phyloP scores from a whole-genome alignment of 805 yeast species.

The Yarrowia sp. region DNA sequence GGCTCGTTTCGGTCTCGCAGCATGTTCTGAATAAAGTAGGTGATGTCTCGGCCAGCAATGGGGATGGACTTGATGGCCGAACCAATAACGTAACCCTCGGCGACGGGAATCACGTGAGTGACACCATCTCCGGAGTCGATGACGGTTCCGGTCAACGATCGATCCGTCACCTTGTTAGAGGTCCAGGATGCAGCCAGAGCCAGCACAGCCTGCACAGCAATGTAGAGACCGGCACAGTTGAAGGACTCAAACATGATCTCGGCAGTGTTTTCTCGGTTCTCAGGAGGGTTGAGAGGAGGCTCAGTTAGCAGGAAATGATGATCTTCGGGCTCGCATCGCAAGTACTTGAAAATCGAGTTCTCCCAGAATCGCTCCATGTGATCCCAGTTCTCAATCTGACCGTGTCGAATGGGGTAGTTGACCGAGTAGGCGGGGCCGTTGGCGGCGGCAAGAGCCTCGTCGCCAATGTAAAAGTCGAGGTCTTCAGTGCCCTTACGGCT shows the following conservation, averaged over 20 bases:
- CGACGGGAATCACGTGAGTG: constrained; percentile 98
- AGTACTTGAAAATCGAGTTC: constrained; percentile 89
- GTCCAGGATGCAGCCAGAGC: constrained; percentile 99
- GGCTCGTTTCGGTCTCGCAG: constrained; percentile 95
- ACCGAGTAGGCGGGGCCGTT: constrained; percentile 81
- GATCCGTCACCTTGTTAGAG: constrained; percentile 86
- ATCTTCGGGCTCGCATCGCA: constrained; percentile 98
- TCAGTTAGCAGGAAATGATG: constrained; percentile 93
- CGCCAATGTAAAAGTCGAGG: constrained; percentile 90
- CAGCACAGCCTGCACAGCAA: constrained; percentile 97
- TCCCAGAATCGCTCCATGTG: constrained; percentile 99
- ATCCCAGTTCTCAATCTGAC: constrained; percentile 99
- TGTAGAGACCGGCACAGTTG: constrained; percentile 97
- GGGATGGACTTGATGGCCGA: constrained; percentile 97
- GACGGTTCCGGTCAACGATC: constrained; percentile 96
- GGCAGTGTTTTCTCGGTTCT: constrained; percentile 96
- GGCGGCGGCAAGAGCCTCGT: constrained; percentile 90
- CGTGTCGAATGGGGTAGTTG: constrained; percentile 92
- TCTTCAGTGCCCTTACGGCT: constrained; percentile 86
- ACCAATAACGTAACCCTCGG: constrained; percentile 98
- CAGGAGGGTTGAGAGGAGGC: constrained; percentile 99
- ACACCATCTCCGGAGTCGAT: constrained; percentile 99
- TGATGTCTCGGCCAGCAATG: constrained; percentile 97
- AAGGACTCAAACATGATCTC: constrained; percentile 98
- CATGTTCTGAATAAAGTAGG: constrained; percentile 85